Percentiles rank a stretch among this genome's conserved stretches.
Conservation (phyloP, 164 flowering plant genomes). For the Hamamelis virginiana region DNA sequence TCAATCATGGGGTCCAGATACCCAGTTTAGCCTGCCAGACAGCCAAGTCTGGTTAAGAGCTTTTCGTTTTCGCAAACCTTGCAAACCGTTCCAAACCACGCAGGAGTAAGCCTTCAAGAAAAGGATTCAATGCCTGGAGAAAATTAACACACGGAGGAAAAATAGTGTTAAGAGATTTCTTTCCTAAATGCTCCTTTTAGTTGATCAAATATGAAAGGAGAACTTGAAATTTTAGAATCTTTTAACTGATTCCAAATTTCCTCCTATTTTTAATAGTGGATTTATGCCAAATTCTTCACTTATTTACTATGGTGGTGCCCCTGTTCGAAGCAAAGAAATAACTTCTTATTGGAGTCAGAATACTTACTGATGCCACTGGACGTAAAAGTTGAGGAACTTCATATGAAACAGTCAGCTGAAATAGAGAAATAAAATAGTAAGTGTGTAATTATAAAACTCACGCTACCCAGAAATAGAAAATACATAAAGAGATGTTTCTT, state of each 20-base stretch:
- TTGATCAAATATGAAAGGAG: too few species aligned
- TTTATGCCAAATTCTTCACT: too few species aligned
- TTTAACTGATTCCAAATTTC: too few species aligned
- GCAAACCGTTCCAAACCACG: conserved; percentile 77
- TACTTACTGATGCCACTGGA: conserved; percentile 86
- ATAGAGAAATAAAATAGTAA: conserved; percentile 13
- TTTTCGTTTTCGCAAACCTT: conserved; percentile 57
- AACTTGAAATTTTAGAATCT: too few species aligned
- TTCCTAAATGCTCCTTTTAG: too few species aligned
- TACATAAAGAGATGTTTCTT: background rate
- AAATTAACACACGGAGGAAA: background rate
- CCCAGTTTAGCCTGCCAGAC: background rate
- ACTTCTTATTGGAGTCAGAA: conserved; percentile 7
- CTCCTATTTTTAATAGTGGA: too few species aligned
- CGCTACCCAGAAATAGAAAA: background rate
- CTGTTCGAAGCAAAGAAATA: background rate
- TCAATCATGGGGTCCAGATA: background rate
- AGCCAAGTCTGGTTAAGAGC: conserved; percentile 20
- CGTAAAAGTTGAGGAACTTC: conserved; percentile 72
- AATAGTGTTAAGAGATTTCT: background rate
- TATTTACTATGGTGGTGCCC: too few species aligned
- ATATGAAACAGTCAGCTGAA: conserved; percentile 91
- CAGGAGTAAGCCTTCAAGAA: conserved; percentile 58
- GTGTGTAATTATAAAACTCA: background rate
- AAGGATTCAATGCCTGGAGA: conserved; percentile 73